phyloP scores from a whole-genome alignment of 257 asterid species.

The Nicotiana knightiana region DNA sequence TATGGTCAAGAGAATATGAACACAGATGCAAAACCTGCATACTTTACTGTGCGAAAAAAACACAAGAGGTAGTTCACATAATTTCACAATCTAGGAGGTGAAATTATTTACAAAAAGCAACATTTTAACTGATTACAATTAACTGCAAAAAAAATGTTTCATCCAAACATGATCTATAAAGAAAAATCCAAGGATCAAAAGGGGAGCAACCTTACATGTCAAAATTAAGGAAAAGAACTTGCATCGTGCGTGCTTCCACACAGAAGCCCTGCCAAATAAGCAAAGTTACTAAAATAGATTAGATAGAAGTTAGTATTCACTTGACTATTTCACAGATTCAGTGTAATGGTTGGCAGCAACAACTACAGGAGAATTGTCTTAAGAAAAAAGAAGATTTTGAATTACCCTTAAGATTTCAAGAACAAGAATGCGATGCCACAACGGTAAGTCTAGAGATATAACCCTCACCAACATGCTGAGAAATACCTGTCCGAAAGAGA shows the following conservation, averaged over 20 bases:
- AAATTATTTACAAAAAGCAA: neutral
- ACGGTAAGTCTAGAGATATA: slow-evolving; percentile 85
- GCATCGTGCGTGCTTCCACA: slow-evolving; percentile 95
- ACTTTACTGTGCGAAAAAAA: neutral
- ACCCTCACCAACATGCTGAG: slow-evolving; percentile 91
- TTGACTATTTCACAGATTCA: neutral
- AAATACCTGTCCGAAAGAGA: slow-evolving; percentile 58
- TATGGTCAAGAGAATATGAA: too few species aligned
- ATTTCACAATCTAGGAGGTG: neutral
- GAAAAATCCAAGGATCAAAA: slow-evolving; percentile 14
- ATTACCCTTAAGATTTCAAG: slow-evolving; percentile 94
- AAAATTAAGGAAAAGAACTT: slow-evolving; percentile 84
- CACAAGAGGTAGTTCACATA: neutral
- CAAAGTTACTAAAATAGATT: slow-evolving; percentile 19
- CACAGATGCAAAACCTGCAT: neutral
- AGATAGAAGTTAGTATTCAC: slow-evolving; percentile 2
- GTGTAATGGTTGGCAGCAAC: neutral
- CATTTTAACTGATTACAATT: neutral
- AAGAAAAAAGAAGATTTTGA: neutral
- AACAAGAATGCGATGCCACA: slow-evolving; percentile 99
- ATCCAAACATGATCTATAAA: slow-evolving; percentile 10
- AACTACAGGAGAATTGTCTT: neutral
- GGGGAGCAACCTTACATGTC: slow-evolving; percentile 68
- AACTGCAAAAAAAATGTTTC: neutral
- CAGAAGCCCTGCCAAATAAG: slow-evolving; percentile 75